phyloP scores from a whole-genome alignment of 2,329 filamentous ascomycete species.

The Sclerotinia borealis region DNA sequence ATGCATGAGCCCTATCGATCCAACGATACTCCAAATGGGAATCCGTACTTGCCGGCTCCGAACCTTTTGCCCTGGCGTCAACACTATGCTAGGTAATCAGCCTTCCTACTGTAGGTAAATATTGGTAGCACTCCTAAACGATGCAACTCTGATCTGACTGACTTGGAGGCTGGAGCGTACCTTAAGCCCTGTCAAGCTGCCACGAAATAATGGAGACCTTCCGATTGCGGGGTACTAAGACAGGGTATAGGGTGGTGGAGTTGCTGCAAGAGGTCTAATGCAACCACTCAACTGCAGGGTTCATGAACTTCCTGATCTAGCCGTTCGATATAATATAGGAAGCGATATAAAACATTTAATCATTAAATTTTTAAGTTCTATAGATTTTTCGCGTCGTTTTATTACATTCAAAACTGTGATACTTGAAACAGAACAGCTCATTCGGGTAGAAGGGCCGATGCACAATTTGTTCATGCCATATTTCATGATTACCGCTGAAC shows the following conservation, averaged over 20 bases:
- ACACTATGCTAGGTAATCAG: no score
- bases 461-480: not conserved
- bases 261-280: not conserved
- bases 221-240: not conserved
- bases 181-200: not conserved
- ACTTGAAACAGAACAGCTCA: not conserved
- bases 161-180: not conserved
- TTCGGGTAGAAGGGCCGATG: slow-evolving; percentile 1
- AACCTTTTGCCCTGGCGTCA: not conserved
- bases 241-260: not conserved
- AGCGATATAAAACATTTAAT: not conserved
- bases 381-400: not conserved
- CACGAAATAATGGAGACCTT: not conserved
- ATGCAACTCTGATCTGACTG: not conserved
- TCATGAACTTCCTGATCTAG: not conserved
- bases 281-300: not conserved
- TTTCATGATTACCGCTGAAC: not conserved
- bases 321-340: not conserved
- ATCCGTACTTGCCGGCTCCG: not conserved
- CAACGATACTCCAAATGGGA: not conserved
- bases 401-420: not conserved
- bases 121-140: not conserved
- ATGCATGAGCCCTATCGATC: slow-evolving; percentile 9
- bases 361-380: not conserved
- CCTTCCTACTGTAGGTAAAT: not conserved